Percentiles rank a stretch among this genome's conserved stretches.
phyloP scores from a whole-genome alignment of 345 rosid genomes.

The Acer saccharum region DNA sequence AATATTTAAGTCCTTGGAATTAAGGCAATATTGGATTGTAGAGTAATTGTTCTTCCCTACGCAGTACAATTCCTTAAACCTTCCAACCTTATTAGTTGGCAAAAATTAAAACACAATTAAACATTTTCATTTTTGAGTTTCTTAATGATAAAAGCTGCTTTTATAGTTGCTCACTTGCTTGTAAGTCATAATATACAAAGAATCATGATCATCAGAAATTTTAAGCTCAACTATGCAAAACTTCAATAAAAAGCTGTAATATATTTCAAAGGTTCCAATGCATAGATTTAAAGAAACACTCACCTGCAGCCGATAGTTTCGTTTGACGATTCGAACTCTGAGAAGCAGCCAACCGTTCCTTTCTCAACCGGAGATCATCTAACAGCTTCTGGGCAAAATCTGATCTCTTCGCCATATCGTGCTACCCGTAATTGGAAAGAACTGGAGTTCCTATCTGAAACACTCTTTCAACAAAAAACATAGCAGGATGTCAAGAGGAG shows the following conservation, averaged over 20 bases:
- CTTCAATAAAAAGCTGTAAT: not conserved
- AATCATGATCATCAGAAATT: slow-evolving; percentile 7
- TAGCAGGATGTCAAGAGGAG: slow-evolving; percentile 2
- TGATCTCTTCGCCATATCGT: slow-evolving; percentile 70
- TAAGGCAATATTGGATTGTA: too few species aligned
- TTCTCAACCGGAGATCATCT: slow-evolving; percentile 82
- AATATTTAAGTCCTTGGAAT: not conserved
- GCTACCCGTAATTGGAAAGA: not conserved
- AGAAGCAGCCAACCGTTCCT: slow-evolving; percentile 66
- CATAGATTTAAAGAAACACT: slow-evolving; percentile 19
- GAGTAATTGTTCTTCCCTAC: not conserved
- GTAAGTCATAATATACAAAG: slow-evolving; percentile 9
- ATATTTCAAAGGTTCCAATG: not conserved
- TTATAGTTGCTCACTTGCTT: slow-evolving; percentile 13
- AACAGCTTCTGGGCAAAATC: slow-evolving; percentile 94
- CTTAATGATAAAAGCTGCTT: not conserved
- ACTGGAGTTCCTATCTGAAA: slow-evolving; percentile 19
- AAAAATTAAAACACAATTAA: not conserved
- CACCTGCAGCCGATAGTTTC: slow-evolving; percentile 41
- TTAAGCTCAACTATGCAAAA: not conserved
- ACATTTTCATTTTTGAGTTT: too few species aligned
- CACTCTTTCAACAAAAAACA: slow-evolving; percentile 18
- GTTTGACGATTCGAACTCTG: slow-evolving; percentile 43
- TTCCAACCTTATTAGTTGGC: not conserved
- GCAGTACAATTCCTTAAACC: not conserved